Conservation (phyloP, 2,329 filamentous ascomycete genomes). For the Paecilomyces niveus region DNA sequence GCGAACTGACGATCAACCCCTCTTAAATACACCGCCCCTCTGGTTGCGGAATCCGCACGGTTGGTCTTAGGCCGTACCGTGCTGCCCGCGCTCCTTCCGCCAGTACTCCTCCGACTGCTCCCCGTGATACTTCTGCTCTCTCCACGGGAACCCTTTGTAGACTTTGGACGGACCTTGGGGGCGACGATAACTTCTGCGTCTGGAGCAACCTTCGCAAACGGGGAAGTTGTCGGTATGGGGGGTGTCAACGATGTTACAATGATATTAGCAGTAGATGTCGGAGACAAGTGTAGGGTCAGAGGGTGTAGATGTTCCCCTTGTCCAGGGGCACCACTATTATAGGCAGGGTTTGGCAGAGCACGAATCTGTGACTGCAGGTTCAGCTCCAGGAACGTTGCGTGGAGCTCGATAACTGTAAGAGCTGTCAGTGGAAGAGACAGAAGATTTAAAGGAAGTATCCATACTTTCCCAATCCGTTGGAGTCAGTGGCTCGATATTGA, state of each 20-base stretch:
- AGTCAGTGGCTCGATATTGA: constrained; percentile 94
- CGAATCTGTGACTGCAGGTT: constrained; percentile 91
- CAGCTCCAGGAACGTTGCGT: constrained; percentile 89
- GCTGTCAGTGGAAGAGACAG: constrained; percentile 1
- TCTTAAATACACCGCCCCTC: constrained; percentile 61
- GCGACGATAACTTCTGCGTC: constrained; percentile 97
- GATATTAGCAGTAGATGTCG: constrained; percentile 91
- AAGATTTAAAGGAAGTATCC: constrained; percentile 14
- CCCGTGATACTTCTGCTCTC: constrained; percentile 76
- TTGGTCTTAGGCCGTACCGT: constrained; percentile 55
- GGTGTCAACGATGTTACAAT: constrained; percentile 78
- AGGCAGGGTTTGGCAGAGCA: constrained; percentile 79
- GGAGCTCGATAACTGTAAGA: constrained; percentile 72
- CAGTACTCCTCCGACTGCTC: constrained; percentile 66
- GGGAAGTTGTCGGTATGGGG: constrained; percentile 55
- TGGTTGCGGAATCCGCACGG: constrained; percentile 55
- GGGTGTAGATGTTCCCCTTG: constrained; percentile 60
- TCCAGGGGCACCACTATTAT: constrained; percentile 42
- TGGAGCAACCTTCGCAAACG: constrained; percentile 87
- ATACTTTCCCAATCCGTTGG: constrained; percentile 90
- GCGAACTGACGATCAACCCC: constrained; percentile 66
- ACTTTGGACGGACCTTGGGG: constrained; percentile 75
- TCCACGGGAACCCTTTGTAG: constrained; percentile 53
- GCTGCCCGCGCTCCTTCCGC: constrained; percentile 64
- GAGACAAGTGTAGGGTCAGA: constrained; percentile 85